These are phyloP conservation scores for Agrostemma githago DNA, from an alignment of 148 eudicot genomes.

Conservation along the genomic window DNA sequence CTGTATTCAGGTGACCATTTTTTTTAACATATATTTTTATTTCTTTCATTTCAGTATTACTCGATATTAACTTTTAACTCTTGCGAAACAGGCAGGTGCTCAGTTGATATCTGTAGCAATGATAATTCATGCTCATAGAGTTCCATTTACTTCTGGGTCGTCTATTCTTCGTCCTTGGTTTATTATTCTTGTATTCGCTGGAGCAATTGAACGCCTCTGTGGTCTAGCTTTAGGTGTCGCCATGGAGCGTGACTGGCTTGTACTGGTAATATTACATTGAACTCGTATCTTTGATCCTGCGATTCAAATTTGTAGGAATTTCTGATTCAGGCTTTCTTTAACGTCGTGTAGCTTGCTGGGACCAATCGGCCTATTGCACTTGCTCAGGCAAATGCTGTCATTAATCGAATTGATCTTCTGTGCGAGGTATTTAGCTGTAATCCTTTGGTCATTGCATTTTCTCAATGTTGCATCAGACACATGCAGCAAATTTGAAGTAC, in stretches of 20 bases:
- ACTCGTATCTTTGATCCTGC: not conserved
- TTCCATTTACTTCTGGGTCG: constrained; percentile 32
- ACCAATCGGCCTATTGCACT: constrained; percentile 87
- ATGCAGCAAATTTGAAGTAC: not conserved
- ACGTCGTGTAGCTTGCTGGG: constrained; percentile 72
- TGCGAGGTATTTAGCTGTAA: constrained; percentile 59
- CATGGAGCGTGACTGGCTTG: constrained; percentile 97
- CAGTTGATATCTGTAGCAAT: constrained; percentile 81
- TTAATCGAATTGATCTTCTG: constrained; percentile 81
- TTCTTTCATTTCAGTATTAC: constrained; percentile 8
- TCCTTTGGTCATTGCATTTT: not conserved
- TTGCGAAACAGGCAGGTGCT: constrained; percentile 59
- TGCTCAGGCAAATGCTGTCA: constrained; percentile 88
- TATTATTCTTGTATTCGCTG: constrained; percentile 66
- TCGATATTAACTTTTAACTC: constrained; percentile 18
- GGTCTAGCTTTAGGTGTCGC: constrained; percentile 94
- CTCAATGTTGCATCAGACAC: not conserved
- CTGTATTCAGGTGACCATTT: constrained; percentile 51
- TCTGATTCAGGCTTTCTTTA: constrained; percentile 17
- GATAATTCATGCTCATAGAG: constrained; percentile 70
- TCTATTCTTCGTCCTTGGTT: constrained; percentile 76
- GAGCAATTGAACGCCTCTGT: constrained; percentile 77
- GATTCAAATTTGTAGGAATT: constrained; percentile 3
- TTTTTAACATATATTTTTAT: constrained; percentile 1
- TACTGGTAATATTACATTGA: constrained; percentile 44